Percentiles rank a stretch among this genome's conserved stretches.
Conservation (phyloP, 192 early-diverging fungal species). For the Borealophlyctis nickersoniae region DNA sequence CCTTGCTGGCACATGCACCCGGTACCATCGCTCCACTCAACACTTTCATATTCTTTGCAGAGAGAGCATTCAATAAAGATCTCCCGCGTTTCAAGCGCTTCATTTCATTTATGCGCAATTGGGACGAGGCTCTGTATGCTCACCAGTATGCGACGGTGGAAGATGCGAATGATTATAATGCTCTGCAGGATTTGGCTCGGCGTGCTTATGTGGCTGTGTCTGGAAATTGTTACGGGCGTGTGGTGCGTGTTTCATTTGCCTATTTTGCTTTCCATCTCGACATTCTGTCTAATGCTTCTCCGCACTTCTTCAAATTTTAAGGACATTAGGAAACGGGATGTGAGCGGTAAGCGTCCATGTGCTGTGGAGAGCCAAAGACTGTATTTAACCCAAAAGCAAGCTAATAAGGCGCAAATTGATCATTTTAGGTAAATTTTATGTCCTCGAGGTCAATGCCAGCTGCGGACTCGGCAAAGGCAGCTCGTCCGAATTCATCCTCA, state of each 20-base stretch:
- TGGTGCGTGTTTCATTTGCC: slow-evolving; percentile 18
- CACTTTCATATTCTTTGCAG: slow-evolving; percentile 10
- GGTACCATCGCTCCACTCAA: neutral
- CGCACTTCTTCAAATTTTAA: neutral
- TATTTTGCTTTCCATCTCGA: neutral
- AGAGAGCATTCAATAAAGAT: slow-evolving; percentile 39
- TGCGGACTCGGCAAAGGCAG: slow-evolving; percentile 39
- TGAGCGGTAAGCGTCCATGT: slow-evolving; percentile 18
- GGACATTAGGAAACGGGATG: slow-evolving; percentile 34
- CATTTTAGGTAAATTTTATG: slow-evolving; percentile 33
- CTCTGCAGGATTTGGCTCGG: slow-evolving; percentile 33
- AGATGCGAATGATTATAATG: slow-evolving; percentile 30
- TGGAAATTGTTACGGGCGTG: slow-evolving; percentile 39
- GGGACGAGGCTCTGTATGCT: slow-evolving; percentile 29
- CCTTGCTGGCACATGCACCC: neutral
- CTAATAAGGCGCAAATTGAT: no score
- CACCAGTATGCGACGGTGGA: slow-evolving; percentile 27
- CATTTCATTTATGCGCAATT: slow-evolving; percentile 36
- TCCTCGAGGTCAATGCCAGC: slow-evolving; percentile 34
- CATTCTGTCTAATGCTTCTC: neutral
- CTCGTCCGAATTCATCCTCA: slow-evolving; percentile 37
- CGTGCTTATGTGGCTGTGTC: slow-evolving; percentile 33
- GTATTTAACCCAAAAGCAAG: no score
- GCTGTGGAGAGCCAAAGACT: no score
- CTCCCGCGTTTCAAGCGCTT: slow-evolving; percentile 34